Percentiles rank a stretch among this genome's conserved stretches.
phyloP scores from a whole-genome alignment of 2,329 filamentous ascomycete species.

The Cytospora mali region DNA sequence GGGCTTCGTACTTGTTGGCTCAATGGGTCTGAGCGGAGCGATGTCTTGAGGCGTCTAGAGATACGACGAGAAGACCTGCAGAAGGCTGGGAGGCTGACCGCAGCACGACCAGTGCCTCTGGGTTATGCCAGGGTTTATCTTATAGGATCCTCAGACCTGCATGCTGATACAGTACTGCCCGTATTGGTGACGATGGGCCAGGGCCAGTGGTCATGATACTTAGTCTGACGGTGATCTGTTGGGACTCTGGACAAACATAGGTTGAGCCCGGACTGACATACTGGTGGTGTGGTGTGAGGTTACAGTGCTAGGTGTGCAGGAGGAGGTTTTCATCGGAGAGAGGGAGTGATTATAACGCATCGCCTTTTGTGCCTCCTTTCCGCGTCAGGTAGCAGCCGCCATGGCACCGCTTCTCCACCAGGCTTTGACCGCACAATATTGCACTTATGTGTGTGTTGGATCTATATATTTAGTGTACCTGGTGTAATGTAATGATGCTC shows the following conservation, averaged over 20 bases:
- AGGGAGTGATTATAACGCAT: slow-evolving; percentile 1
- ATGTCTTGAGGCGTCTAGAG: neutral
- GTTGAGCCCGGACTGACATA: neutral
- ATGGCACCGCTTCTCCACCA: slow-evolving; percentile 1
- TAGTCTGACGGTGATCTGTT: neutral
- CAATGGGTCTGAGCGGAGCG: neutral
- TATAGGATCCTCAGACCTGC: neutral
- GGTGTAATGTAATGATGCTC: neutral
- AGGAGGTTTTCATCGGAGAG: neutral
- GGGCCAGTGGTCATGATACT: neutral
- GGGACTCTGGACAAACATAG: neutral
- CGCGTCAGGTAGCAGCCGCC: slow-evolving; percentile 1
- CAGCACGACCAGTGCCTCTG: neutral
- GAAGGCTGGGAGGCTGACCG: neutral
- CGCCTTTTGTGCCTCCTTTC: neutral
- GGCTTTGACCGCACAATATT: neutral
- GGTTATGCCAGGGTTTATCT: neutral
- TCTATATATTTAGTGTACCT: neutral
- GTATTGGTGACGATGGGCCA: neutral
- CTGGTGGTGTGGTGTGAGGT: neutral
- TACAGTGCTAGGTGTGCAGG: neutral
- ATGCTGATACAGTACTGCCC: neutral
- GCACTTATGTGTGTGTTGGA: neutral
- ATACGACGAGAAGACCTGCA: neutral
- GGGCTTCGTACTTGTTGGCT: slow-evolving; percentile 1